Conservation (phyloP, 495 filamentous ascomycete genomes). For the Neurospora hispaniola region DNA sequence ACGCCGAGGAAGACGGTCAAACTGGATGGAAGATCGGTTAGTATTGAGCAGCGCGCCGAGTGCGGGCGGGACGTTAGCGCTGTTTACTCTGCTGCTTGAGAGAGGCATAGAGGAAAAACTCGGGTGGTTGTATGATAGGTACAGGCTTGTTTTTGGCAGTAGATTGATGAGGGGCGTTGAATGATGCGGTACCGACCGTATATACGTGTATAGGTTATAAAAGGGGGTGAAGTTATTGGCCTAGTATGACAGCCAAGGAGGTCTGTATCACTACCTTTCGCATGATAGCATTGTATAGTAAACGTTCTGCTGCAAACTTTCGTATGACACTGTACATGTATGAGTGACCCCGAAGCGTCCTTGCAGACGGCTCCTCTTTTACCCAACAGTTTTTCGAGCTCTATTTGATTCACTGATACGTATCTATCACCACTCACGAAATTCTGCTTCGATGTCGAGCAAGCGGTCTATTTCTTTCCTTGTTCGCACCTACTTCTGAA, state of each 20-base stretch:
- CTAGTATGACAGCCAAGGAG: neutral
- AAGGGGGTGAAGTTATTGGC: neutral
- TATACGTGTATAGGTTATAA: neutral
- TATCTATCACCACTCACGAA: too few relatives aligned
- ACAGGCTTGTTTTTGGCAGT: neutral
- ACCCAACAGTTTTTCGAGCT: neutral
- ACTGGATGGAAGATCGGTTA: conserved; percentile 54
- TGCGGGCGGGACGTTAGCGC: conserved; percentile 79
- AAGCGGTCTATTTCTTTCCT: neutral
- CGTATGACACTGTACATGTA: neutral
- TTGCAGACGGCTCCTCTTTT: neutral
- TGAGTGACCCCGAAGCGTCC: neutral
- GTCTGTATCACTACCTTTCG: neutral
- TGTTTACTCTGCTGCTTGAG: conserved; percentile 51
- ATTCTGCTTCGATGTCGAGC: neutral
- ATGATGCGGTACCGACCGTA: neutral
- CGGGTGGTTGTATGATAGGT: neutral
- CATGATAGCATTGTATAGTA: neutral
- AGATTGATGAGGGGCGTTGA: neutral
- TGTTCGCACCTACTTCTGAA: neutral
- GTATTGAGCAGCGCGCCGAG: conserved; percentile 77
- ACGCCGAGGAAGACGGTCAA: conserved; percentile 64
- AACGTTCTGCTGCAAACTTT: neutral
- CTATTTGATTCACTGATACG: neutral
- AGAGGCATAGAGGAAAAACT: neutral